These are phyloP conservation scores for Arbutus unedo DNA, from an alignment of 148 eudicot species.

Conservation along the genomic window DNA sequence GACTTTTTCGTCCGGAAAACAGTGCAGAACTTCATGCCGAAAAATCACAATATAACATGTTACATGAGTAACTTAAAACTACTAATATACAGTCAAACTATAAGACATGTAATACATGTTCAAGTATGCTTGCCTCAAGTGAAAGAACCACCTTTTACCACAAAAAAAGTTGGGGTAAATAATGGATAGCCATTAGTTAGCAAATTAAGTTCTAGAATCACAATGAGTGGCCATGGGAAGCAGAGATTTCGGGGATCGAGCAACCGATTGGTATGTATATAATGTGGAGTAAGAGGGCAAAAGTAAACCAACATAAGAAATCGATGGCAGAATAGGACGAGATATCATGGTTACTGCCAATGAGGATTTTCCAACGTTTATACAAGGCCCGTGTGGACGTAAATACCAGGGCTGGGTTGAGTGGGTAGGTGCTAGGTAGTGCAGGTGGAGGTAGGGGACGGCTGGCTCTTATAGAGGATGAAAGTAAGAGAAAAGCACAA, in stretches of 20 bases:
- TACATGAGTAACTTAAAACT: no score
- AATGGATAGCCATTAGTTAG: not conserved
- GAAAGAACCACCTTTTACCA: not conserved
- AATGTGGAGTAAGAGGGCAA: not conserved
- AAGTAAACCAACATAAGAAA: not conserved
- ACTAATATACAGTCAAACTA: not conserved
- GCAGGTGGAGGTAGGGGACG: not conserved
- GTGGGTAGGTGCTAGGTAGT: not conserved
- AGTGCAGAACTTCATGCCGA: no score
- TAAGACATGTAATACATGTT: not conserved
- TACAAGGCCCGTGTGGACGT: not conserved
- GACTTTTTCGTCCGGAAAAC: no score
- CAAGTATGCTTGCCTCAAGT: not conserved
- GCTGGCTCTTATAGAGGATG: not conserved
- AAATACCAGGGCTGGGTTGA: not conserved
- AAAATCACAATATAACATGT: no score
- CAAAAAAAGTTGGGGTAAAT: not conserved
- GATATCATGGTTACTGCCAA: not conserved
- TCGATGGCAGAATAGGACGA: not conserved
- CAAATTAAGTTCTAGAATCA: not conserved
- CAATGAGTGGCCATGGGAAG: not conserved
- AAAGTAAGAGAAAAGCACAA: not conserved
- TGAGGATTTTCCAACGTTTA: not conserved
- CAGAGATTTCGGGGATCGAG: not conserved
- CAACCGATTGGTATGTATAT: not conserved